phyloP scores from a whole-genome alignment of 164 flowering plant genomes.

The Nymphaea thermarum region DNA sequence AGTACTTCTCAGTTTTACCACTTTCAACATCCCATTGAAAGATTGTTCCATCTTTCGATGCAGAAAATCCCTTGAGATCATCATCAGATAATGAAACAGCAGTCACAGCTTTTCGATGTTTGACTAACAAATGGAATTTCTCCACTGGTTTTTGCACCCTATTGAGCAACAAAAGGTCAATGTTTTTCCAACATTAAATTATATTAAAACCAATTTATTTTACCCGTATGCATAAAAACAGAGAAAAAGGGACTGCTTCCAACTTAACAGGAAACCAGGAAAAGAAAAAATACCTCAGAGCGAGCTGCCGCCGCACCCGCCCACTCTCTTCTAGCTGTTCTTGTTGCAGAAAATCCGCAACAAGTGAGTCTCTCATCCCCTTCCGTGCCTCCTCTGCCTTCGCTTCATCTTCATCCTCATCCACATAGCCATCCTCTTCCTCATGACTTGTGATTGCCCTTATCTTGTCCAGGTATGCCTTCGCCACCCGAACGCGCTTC shows the following conservation, averaged over 20 bases:
- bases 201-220: not conserved
- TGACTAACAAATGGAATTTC: conserved; percentile 44
- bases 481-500: conserved; percentile 8
- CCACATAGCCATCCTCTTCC: conserved; percentile 11
- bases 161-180: not conserved
- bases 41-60: conserved; percentile 89
- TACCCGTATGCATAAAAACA: not conserved
- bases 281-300: conserved; percentile 40
- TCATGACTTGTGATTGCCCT: conserved; percentile 4
- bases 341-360: conserved; percentile 46
- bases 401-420: conserved; percentile 25
- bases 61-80: conserved; percentile 73
- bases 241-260: not conserved
- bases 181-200: not conserved
- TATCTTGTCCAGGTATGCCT: conserved; percentile 6
- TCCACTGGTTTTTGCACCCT: conserved; percentile 72
- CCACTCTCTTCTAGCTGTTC: conserved; percentile 84
- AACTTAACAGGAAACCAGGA: not conserved
- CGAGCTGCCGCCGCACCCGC: conserved; percentile 48
- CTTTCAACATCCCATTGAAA: conserved; percentile 77
- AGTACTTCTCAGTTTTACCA: conserved; percentile 64
- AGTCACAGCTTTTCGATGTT: conserved; percentile 73
- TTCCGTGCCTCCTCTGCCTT: conserved; percentile 23
- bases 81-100: conserved; percentile 76
- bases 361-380: conserved; percentile 36